These are phyloP conservation scores for Excoecaria cochinchinensis DNA, from an alignment of 345 rosid species.

Conservation along the genomic window DNA sequence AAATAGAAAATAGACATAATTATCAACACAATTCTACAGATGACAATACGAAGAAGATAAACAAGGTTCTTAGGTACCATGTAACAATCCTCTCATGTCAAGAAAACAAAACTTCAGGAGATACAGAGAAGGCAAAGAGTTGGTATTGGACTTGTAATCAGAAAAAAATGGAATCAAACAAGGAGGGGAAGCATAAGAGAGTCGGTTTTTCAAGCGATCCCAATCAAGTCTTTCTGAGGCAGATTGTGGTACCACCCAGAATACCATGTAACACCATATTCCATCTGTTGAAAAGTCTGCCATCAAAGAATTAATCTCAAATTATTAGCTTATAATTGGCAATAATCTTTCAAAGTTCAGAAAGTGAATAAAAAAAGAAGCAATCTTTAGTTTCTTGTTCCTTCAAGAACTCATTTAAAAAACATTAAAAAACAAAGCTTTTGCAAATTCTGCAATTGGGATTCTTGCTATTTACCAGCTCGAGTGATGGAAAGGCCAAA, in stretches of 20 bases:
- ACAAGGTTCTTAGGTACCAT: conserved; percentile 11
- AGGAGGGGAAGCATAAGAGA: conserved; percentile 24
- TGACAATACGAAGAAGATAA: neutral
- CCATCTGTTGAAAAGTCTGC: conserved; percentile 37
- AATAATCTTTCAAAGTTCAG: neutral
- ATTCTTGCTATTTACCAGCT: conserved; percentile 40
- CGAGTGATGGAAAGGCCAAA: conserved; percentile 62
- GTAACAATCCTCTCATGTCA: conserved; percentile 30
- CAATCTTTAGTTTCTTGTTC: neutral
- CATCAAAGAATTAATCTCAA: neutral
- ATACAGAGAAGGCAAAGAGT: conserved; percentile 14
- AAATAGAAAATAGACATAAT: neutral
- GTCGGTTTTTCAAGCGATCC: conserved; percentile 31
- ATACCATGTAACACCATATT: conserved; percentile 35
- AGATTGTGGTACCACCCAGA: conserved; percentile 29
- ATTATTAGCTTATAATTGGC: neutral
- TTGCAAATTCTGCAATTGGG: too few species aligned
- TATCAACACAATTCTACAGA: neutral
- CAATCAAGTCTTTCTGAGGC: conserved; percentile 17
- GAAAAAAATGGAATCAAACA: conserved; percentile 24
- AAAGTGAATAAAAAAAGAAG: neutral
- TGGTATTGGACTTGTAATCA: conserved; percentile 10
- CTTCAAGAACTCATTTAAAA: neutral
- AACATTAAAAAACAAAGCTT: neutral
- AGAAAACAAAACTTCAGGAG: conserved; percentile 26